Evolutionary conservation across 176 grass and related monocot species (phyloP), one percentile per base, ranked within the genome.

Genomic region (Melocanna baccifera): DNA sequence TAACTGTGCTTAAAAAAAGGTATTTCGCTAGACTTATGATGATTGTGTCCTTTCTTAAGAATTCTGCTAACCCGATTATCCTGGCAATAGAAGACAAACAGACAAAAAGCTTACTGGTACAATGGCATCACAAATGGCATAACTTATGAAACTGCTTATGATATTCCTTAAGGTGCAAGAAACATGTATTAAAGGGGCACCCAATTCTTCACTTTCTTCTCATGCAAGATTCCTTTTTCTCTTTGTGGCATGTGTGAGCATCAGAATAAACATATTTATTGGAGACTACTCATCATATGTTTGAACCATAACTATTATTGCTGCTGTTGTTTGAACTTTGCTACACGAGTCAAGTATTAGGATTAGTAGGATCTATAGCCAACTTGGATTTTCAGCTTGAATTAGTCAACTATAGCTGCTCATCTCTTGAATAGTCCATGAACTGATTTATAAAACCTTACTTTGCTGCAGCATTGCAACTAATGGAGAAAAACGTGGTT

Each of bases 401-500:
- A 9, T 76, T 70, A 29, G 0, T 71, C 51, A 73, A 68, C 10
- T 52, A 28, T 43, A 78, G 30, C 26, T 71, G 19, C 4, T 34
- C 75, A 62, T 62, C 30, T 6, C 48, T 72, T 87, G 61, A 64
- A 83, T 64, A 47, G 34, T 79, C 29, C 85, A 78, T 68, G n/a
- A 77, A 52, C 36, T 84, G 28, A 88, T 42, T 87, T 61, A 64
- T 86, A 66, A 87, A 88, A 37, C 58, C 55, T 86, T 79, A 73
- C 51, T 78, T 87, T 63, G 30, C 68, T 78, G 19, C 88, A 96
- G 94, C 94, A 62, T 73, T 96, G 84, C 62, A 83, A 63, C 75
- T 96, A 55, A 90, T 96, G 84, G 89, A 93, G 68, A 85, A 91
- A 81, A 86, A 91, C 12, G 91, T 93, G 22, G 62, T 93, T 73